Base-by-base conservation (phyloP, 2,329 filamentous ascomycete species). In the Pyricularia pennisetigena region DNA sequence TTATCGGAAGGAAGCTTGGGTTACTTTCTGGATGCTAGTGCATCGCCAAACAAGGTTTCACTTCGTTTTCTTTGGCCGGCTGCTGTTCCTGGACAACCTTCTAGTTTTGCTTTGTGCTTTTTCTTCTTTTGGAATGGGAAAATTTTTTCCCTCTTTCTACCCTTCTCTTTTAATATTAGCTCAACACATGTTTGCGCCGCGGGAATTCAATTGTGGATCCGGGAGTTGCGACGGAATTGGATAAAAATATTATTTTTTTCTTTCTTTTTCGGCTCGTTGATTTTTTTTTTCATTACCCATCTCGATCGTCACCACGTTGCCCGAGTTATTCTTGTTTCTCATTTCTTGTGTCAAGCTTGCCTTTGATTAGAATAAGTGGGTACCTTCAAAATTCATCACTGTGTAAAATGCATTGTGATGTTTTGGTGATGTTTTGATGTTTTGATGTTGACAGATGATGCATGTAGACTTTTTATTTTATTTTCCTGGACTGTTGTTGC, bases 171-270 rank as follows among this genome's bases (percentile, higher is more conserved):
- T 35, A 35, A 35, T 35, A 35, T 35, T 35, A 35, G 32, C 32
- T 61, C 57, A 61, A 61, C 23, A 61, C 57, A 61, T 61, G n/a
- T 61, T 26, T 26, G 57, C 24, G n/a, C 57, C 57, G 57, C 57
- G n/a, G 23, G 9, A 24, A 26, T 7, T 4, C 9, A 4, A 61
- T 26, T 26, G 57, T 61, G 57, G 57, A 61, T 4, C 62, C 26
- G 26, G 28, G 28, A 30, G 24, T 63, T 28, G 59, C 59, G 14
- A 26, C 59, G 12, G 59, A 26, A 26, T 23, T 29, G 28, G 16
- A 28, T 28, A 63, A 63, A 24, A 28, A 59, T 23, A 57, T 30
- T 67, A n/a, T 61, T 67, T 67, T 67, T 32, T 62, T 67, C 26
- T 29, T 7, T 23, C 35, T 35, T 12, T 62, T n/a, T n/a, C n/a